Conservation (phyloP, 129 eudicot species). For the Helianthus annuus region DNA sequence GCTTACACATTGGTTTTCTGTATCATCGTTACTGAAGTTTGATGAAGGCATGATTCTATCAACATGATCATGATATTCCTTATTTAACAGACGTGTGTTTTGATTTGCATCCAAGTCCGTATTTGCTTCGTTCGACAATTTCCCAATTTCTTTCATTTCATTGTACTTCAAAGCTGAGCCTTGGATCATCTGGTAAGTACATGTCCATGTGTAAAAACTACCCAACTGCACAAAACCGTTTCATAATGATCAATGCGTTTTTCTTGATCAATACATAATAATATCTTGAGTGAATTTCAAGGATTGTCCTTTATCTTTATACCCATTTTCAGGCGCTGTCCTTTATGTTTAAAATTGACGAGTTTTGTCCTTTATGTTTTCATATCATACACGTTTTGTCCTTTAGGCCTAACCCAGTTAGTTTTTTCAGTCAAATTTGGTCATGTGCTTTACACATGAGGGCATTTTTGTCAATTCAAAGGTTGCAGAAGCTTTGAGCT, state of each 20-base stretch:
- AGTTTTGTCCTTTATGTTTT: too few relatives aligned
- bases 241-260: background rate
- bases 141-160: conserved; percentile 35
- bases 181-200: conserved; percentile 66
- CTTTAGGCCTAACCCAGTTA: too few relatives aligned
- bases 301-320: too few relatives aligned
- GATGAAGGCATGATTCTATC: conserved; percentile 30
- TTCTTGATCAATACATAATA: background rate
- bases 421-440: too few relatives aligned
- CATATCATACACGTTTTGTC: too few relatives aligned
- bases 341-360: too few relatives aligned
- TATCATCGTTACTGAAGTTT: conserved; percentile 24
- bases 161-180: conserved; percentile 46
- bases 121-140: conserved; percentile 36
- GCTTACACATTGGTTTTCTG: conserved; percentile 39
- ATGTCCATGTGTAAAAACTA: conserved; percentile 85
- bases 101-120: conserved; percentile 55
- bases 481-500: too few relatives aligned
- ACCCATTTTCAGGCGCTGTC: too few relatives aligned
- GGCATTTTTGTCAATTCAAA: too few relatives aligned
- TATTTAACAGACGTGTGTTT: conserved; percentile 48
- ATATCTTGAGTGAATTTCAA: too few relatives aligned
- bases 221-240: conserved; percentile 54
- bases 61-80: conserved; percentile 32
- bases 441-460: too few relatives aligned